phyloP scores from a whole-genome alignment of 2,329 filamentous ascomycete species.

The Sarocladium brachiariae region DNA sequence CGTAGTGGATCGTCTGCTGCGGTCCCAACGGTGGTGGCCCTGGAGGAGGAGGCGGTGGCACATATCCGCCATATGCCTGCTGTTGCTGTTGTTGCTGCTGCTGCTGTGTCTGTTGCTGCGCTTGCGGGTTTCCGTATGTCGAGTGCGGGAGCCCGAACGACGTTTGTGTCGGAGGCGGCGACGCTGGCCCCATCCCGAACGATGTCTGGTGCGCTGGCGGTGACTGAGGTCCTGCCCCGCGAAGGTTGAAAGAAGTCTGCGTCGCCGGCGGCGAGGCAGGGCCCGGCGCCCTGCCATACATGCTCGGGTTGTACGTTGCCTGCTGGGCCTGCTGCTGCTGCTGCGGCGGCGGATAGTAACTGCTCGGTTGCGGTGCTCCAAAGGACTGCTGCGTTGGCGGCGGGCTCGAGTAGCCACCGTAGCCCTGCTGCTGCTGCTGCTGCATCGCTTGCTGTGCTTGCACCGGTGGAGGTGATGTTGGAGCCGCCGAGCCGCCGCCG shows the following conservation, averaged over 20 bases:
- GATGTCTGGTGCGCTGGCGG: conserved; percentile 52
- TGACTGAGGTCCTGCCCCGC: conserved; percentile 29
- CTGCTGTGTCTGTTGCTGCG: conserved; percentile 36
- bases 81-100: conserved; percentile 35
- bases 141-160: conserved; percentile 29
- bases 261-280: conserved; percentile 58
- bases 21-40: conserved; percentile 55
- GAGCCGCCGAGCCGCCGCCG: conserved; percentile 31
- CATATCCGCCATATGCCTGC: conserved; percentile 46
- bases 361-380: conserved; percentile 25
- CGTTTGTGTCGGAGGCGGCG: conserved; percentile 52
- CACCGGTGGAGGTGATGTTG: conserved; percentile 48
- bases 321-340: conserved; percentile 8
- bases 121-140: conserved; percentile 27
- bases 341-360: conserved; percentile 6
- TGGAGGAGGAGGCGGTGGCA: conserved; percentile 57
- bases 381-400: conserved; percentile 37
- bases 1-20: conserved; percentile 55
- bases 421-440: conserved; percentile 38
- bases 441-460: conserved; percentile 29
- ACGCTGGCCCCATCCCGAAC: conserved; percentile 35
- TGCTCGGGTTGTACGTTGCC: conserved; percentile 51
- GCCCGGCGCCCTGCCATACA: conserved; percentile 50
- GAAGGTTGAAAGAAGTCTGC: conserved; percentile 41
- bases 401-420: conserved; percentile 33